phyloP scores from a whole-genome alignment of 352 stramenopile genomes.

The Pythium biforme region DNA sequence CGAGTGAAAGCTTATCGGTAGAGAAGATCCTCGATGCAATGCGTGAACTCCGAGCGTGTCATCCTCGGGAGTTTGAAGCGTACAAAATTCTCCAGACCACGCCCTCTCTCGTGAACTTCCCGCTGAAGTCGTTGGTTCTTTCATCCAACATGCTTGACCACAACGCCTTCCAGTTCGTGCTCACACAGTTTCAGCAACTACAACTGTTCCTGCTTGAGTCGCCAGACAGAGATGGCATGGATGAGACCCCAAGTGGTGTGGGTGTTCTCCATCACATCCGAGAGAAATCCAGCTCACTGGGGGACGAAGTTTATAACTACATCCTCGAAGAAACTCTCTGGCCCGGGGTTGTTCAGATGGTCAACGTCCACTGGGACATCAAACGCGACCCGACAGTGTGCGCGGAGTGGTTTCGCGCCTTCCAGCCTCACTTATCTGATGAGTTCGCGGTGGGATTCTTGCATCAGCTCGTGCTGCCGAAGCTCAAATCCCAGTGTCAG shows the following conservation, averaged over 20 bases:
- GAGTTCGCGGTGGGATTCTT: slow-evolving; percentile 59
- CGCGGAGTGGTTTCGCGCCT: slow-evolving; percentile 41
- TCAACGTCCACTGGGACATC: slow-evolving; percentile 65
- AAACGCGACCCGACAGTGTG: slow-evolving; percentile 38
- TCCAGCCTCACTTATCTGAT: slow-evolving; percentile 49
- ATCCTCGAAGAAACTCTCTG: slow-evolving; percentile 77
- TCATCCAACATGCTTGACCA: slow-evolving; percentile 42
- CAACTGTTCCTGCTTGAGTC: slow-evolving; percentile 64
- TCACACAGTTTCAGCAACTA: slow-evolving; percentile 53
- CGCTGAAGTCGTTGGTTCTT: slow-evolving; percentile 48
- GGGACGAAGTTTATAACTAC: slow-evolving; percentile 75
- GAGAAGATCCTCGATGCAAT: slow-evolving; percentile 45
- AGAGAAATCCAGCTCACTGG: slow-evolving; percentile 52
- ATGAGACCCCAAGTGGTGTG: slow-evolving; percentile 4
- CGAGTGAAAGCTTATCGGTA: slow-evolving; percentile 31
- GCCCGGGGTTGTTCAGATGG: slow-evolving; percentile 60
- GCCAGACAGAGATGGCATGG: slow-evolving; percentile 13
- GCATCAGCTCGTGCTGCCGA: slow-evolving; percentile 57
- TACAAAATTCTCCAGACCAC: slow-evolving; percentile 73
- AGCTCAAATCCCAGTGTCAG: slow-evolving; percentile 70
- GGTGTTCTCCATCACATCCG: slow-evolving; percentile 64
- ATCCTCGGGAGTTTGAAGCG: slow-evolving; percentile 68
- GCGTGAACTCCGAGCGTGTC: slow-evolving; percentile 39
- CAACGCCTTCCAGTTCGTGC: slow-evolving; percentile 25
- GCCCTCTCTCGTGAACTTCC: slow-evolving; percentile 62